A percentile compares a stretch with the other conserved stretches of the same genome.
Conservation (phyloP, 139 green algal genomes). For the Axilococcus clingmanii region DNA sequence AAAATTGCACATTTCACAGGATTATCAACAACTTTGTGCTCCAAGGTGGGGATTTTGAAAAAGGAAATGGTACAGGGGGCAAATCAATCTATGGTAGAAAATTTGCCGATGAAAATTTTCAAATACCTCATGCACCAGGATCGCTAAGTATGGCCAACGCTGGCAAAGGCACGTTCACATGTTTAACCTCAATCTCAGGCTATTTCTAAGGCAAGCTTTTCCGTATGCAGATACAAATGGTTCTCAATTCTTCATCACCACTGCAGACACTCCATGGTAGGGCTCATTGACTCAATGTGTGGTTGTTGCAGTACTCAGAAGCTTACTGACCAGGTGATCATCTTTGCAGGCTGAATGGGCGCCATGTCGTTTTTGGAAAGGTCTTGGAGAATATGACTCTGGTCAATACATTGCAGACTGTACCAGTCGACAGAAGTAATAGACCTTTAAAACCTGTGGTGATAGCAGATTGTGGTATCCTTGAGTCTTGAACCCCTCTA, state of each 20-base stretch:
- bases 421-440: constrained; percentile 22
- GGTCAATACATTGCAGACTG: constrained; percentile 41
- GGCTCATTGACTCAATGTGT: not conserved
- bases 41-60: constrained; percentile 32
- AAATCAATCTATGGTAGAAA: constrained; percentile 41
- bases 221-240: constrained; percentile 44
- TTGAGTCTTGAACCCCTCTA: too few species aligned
- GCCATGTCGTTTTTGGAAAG: constrained; percentile 64
- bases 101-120: constrained; percentile 25
- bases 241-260: constrained; percentile 47
- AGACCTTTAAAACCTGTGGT: constrained; percentile 31
- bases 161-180: too few species aligned
- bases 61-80: constrained; percentile 6
- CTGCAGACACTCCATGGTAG: constrained; percentile 26
- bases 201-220: too few species aligned
- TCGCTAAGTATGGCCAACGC: constrained; percentile 49
- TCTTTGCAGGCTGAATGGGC: constrained; percentile 17
- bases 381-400: constrained; percentile 60
- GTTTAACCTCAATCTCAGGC: not conserved
- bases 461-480: constrained; percentile 40
- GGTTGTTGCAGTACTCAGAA: not conserved
- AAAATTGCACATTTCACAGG: constrained; percentile 48
- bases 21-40: constrained; percentile 66
- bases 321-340: too few species aligned
- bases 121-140: constrained; percentile 18